These are phyloP conservation scores for Metschnikowia colocasiae DNA, from an alignment of 805 yeast genomes.

Conservation along the genomic window DNA sequence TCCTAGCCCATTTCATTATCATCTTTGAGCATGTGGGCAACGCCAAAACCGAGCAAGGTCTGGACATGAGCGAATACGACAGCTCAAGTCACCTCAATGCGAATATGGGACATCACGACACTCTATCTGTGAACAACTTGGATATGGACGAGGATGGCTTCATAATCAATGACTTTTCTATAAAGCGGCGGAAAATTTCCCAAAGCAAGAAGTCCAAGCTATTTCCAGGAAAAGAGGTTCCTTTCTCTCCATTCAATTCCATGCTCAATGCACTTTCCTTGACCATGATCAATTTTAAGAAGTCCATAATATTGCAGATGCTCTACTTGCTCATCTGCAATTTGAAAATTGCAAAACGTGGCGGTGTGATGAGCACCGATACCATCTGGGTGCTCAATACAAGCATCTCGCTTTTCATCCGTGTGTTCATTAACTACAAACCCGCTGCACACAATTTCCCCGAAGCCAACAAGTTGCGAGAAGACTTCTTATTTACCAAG, in stretches of 20 bases:
- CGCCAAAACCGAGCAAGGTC: slow-evolving; percentile 9
- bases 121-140: slow-evolving; percentile 21
- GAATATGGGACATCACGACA: slow-evolving; percentile 2
- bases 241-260: slow-evolving; percentile 37
- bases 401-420: slow-evolving; percentile 32
- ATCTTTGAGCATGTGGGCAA: slow-evolving; percentile 34
- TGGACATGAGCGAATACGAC: neutral
- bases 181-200: slow-evolving; percentile 22
- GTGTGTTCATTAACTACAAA: slow-evolving; percentile 38
- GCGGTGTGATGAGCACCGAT: slow-evolving; percentile 18
- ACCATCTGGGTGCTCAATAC: slow-evolving; percentile 14
- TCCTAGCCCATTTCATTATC: slow-evolving; percentile 34
- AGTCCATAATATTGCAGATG: slow-evolving; percentile 41
- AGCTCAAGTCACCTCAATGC: slow-evolving; percentile 4
- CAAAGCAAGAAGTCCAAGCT: slow-evolving; percentile 17
- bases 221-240: slow-evolving; percentile 22
- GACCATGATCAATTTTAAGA: slow-evolving; percentile 42
- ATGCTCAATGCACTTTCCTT: slow-evolving; percentile 42
- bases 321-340: slow-evolving; percentile 39
- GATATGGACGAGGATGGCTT: slow-evolving; percentile 46
- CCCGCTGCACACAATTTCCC: slow-evolving; percentile 10
- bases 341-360: slow-evolving; percentile 33
- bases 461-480: slow-evolving; percentile 20
- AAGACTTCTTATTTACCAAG: slow-evolving; percentile 37
- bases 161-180: slow-evolving; percentile 42